phyloP scores from a whole-genome alignment of 257 asterid species.

The Pogostemon cablin region DNA sequence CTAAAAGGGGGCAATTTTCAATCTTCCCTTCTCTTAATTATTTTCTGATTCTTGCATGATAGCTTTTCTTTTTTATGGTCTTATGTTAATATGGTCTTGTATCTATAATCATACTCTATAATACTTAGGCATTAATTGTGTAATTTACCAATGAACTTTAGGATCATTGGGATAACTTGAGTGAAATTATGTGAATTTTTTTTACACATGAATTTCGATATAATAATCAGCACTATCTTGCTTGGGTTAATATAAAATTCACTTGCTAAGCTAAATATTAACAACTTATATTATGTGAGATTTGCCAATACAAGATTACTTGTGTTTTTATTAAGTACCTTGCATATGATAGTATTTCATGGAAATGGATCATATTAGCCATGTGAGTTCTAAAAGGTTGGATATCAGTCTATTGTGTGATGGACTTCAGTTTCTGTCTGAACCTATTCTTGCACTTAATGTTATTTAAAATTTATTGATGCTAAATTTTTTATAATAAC shows the following conservation, averaged over 20 bases:
- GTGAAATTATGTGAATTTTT: background rate
- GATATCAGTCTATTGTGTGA: background rate
- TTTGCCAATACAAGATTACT: background rate
- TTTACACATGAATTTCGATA: background rate
- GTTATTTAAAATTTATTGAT: conserved; percentile 9
- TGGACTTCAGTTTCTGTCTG: conserved; percentile 23
- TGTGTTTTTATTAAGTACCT: background rate
- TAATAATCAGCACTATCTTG: background rate
- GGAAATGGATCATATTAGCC: background rate
- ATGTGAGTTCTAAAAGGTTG: background rate
- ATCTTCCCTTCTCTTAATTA: background rate
- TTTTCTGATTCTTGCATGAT: background rate
- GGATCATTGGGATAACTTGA: background rate
- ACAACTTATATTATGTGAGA: background rate
- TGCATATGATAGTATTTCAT: background rate
- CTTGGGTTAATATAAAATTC: background rate
- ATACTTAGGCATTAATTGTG: background rate
- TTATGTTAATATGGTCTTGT: background rate
- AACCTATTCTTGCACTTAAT: conserved; percentile 19
- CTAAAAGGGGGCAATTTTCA: too few relatives aligned
- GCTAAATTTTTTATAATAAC: conserved; percentile 34
- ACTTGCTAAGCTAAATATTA: background rate
- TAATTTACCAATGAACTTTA: background rate
- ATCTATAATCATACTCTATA: background rate
- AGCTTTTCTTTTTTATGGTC: background rate